These are phyloP conservation scores for Mucor saturninus DNA, from an alignment of 371 early-diverging fungal species.

Conservation along the genomic window DNA sequence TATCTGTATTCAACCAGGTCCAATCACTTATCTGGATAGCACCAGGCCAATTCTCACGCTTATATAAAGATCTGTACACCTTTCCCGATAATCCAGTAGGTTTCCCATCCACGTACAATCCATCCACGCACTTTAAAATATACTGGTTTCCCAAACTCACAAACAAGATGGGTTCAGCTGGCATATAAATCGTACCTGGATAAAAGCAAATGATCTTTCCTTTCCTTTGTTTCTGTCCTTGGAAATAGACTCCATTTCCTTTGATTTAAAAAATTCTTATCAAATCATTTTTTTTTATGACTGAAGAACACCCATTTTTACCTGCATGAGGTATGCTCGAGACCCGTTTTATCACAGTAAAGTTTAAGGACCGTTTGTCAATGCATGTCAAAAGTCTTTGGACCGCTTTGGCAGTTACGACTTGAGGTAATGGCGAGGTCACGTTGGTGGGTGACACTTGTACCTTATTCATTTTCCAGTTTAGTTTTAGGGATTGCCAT, in stretches of 20 bases:
- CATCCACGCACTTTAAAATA: conserved; percentile 61
- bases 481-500: conserved; percentile 16
- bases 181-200: conserved; percentile 56
- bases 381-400: conserved; percentile 7
- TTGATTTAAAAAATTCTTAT: background rate
- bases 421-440: background rate
- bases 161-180: conserved; percentile 59
- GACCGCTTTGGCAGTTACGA: conserved; percentile 11
- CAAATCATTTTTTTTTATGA: too few relatives aligned
- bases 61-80: conserved; percentile 49
- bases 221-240: conserved; percentile 23
- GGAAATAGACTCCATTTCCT: conserved; percentile 35
- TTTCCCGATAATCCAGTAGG: conserved; percentile 48
- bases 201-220: conserved; percentile 40
- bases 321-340: conserved; percentile 33
- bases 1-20: conserved; percentile 48
- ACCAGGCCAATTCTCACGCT: conserved; percentile 63
- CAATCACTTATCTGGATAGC: conserved; percentile 54
- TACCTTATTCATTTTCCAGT: background rate
- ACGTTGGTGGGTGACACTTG: background rate
- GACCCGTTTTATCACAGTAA: conserved; percentile 12
- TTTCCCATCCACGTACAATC: conserved; percentile 62
- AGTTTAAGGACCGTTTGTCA: conserved; percentile 7
- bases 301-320: background rate
- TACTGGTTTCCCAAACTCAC: conserved; percentile 59